phyloP scores from a whole-genome alignment of 129 eudicot genomes.

The Glebionis coronaria region DNA sequence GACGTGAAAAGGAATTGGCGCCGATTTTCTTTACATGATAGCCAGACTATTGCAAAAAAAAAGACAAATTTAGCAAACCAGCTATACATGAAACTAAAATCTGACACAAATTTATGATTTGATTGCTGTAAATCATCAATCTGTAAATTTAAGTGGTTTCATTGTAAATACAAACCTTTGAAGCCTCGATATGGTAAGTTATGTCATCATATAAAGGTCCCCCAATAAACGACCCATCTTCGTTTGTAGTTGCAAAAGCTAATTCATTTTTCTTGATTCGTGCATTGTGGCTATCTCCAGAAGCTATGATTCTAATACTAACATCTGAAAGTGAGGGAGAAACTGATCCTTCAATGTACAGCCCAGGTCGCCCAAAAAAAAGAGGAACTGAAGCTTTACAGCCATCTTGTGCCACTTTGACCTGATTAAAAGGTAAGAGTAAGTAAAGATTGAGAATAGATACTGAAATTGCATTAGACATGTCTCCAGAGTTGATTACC shows the following conservation, averaged over 20 bases:
- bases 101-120: no score
- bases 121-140: no score
- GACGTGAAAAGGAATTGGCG: slow-evolving; percentile 79
- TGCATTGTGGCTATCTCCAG: slow-evolving; percentile 58
- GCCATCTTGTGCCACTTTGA: slow-evolving; percentile 59
- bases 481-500: slow-evolving; percentile 37
- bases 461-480: slow-evolving; percentile 17
- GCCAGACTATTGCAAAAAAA: slow-evolving; percentile 52
- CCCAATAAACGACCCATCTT: slow-evolving; percentile 65
- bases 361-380: slow-evolving; percentile 76
- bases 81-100: no score
- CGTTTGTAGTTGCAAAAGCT: slow-evolving; percentile 61
- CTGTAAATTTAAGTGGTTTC: no score
- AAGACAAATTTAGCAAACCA: slow-evolving; percentile 7
- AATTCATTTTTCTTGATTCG: slow-evolving; percentile 59
- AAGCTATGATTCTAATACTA: slow-evolving; percentile 57
- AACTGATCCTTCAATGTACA: slow-evolving; percentile 95
- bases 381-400: slow-evolving; percentile 72
- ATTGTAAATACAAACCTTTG: slow-evolving; percentile 62
- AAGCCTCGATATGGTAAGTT: slow-evolving; percentile 72
- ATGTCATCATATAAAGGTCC: slow-evolving; percentile 97
- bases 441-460: neutral
- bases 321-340: slow-evolving; percentile 92
- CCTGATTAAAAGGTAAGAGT: slow-evolving; percentile 38
- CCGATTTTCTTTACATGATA: slow-evolving; percentile 82